phyloP scores from a whole-genome alignment of 2,329 filamentous ascomycete genomes.

The Aspergillus sp. region DNA sequence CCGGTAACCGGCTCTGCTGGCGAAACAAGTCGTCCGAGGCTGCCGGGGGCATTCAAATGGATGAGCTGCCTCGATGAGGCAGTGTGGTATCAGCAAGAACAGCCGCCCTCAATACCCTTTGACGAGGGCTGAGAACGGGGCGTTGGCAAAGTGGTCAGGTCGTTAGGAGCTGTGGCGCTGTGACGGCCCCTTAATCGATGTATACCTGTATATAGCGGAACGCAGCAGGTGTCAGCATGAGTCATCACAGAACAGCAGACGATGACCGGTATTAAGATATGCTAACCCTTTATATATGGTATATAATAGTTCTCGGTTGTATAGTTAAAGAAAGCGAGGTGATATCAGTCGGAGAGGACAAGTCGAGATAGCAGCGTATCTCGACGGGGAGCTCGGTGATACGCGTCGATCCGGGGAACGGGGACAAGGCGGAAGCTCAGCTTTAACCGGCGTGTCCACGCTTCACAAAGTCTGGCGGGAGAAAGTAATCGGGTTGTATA shows the following conservation, averaged over 20 bases:
- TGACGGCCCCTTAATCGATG: not conserved
- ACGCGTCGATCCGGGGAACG: slow-evolving; percentile 28
- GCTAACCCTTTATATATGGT: not conserved
- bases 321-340: not conserved
- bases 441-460: slow-evolving; percentile 19
- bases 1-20: slow-evolving; percentile 37
- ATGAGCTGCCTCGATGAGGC: slow-evolving; percentile 32
- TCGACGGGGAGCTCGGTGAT: slow-evolving; percentile 27
- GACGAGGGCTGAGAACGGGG: slow-evolving; percentile 34
- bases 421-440: slow-evolving; percentile 26
- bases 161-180: slow-evolving; percentile 5
- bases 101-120: slow-evolving; percentile 33
- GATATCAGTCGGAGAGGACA: not conserved
- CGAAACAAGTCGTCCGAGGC: slow-evolving; percentile 39
- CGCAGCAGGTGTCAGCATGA: slow-evolving; percentile 17
- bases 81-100: slow-evolving; percentile 13
- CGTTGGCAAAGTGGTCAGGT: slow-evolving; percentile 6
- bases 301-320: not conserved
- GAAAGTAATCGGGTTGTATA: not conserved
- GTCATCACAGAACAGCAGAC: slow-evolving; percentile 6
- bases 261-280: not conserved
- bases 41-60: slow-evolving; percentile 45
- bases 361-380: slow-evolving; percentile 21
- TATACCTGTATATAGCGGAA: slow-evolving; percentile 8
- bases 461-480: not conserved